Evolutionary conservation across 177 flowering plant genomes (phyloP).

Genomic region (Vitis hybrid): DNA sequence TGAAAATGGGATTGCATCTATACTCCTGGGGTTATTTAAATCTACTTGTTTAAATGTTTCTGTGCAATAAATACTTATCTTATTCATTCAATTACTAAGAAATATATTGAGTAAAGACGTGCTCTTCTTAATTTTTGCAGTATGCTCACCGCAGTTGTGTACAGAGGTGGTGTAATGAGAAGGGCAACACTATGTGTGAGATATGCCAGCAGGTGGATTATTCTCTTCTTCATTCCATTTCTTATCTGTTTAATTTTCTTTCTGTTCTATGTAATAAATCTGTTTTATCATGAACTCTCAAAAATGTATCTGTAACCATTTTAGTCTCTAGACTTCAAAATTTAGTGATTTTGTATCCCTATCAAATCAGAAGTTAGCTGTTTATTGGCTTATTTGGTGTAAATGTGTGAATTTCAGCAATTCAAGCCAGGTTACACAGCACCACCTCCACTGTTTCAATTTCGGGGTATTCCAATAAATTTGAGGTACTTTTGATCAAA

Average conservation of each 20-base stretch:
- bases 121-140: slow-evolving; percentile 28
- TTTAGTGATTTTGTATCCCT: no score
- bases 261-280: background rate
- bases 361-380: no score
- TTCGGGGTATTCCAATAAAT: slow-evolving; percentile 50
- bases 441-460: slow-evolving; percentile 56
- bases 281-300: background rate
- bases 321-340: no score
- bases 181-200: slow-evolving; percentile 67
- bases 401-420: slow-evolving; percentile 34
- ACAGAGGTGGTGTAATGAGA: slow-evolving; percentile 77
- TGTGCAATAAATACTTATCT: background rate
- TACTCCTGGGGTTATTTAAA: background rate
- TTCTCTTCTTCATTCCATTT: background rate
- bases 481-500: slow-evolving; percentile 40
- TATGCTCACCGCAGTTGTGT: slow-evolving; percentile 71
- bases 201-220: slow-evolving; percentile 69
- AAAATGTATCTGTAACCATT: no score
- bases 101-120: background rate
- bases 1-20: no score
- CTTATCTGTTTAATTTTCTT: background rate
- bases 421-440: slow-evolving; percentile 65
- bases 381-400: no score
- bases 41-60: background rate
- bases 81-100: background rate